phyloP scores from a whole-genome alignment of 805 yeast genomes.

The Starmerella geochares region DNA sequence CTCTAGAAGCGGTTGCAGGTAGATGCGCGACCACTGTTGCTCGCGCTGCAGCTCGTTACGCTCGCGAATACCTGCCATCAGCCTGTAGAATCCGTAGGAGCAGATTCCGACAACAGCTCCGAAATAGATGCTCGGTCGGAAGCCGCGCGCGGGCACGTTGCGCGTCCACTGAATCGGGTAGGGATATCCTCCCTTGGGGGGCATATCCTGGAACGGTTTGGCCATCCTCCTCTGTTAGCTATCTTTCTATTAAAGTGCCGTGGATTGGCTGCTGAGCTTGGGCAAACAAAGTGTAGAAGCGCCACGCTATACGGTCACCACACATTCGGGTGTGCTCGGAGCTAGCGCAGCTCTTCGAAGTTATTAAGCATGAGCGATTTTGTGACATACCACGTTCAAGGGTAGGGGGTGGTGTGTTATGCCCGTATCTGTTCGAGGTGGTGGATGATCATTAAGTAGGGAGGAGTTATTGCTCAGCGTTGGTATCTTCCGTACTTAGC shows the following conservation, averaged over 20 bases:
- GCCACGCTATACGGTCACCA: background rate
- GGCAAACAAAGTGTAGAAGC: background rate
- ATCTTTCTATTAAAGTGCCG: constrained; percentile 1
- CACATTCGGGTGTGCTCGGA: background rate
- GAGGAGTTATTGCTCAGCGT: too few relatives aligned
- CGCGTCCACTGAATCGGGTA: constrained; percentile 84
- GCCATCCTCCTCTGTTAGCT: constrained; percentile 3
- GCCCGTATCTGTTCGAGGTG: constrained; percentile 1
- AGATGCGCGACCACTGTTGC: constrained; percentile 64
- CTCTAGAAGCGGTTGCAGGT: constrained; percentile 59
- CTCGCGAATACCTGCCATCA: constrained; percentile 60
- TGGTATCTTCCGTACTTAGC: too few relatives aligned
- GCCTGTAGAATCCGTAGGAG: constrained; percentile 61
- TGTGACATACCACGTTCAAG: too few relatives aligned
- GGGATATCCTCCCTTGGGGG: constrained; percentile 71
- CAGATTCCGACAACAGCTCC: constrained; percentile 53
- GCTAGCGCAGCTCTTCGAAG: too few relatives aligned
- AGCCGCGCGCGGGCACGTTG: constrained; percentile 75
- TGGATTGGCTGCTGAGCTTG: constrained; percentile 1
- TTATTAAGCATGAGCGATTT: too few relatives aligned
- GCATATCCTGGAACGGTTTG: constrained; percentile 53
- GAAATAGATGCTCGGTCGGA: constrained; percentile 64
- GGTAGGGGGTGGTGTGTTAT: background rate
- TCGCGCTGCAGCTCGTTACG: constrained; percentile 63
- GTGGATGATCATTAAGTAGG: background rate